Conservation (phyloP, 495 filamentous ascomycete species). For the Aspergillus funiculosus region DNA sequence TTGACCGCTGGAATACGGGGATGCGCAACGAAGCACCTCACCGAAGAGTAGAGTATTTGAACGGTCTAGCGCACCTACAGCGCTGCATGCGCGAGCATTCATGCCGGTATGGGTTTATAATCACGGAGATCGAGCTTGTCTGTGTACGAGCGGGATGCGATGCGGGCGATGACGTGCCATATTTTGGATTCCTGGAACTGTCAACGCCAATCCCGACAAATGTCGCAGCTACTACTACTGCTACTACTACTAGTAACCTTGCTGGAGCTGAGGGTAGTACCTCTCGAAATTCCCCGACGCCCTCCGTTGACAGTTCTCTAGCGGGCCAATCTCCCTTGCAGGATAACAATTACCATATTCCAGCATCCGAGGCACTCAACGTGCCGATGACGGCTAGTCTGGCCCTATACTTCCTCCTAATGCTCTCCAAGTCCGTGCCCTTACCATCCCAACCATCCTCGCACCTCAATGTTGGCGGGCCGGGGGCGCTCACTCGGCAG, state of each 20-base stretch:
- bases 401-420: conserved; percentile 73
- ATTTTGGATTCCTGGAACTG: conserved; percentile 82
- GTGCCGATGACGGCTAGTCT: conserved; percentile 62
- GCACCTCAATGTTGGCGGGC: conserved; percentile 73
- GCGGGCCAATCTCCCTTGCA: conserved; percentile 20
- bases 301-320: conserved; percentile 17
- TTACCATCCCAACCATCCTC: conserved; percentile 61
- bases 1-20: conserved; percentile 87
- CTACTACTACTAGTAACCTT: neutral
- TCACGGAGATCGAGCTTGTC: conserved; percentile 90
- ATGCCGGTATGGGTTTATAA: conserved; percentile 89
- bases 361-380: conserved; percentile 20
- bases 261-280: neutral
- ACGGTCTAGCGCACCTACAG: conserved; percentile 77
- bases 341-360: conserved; percentile 13
- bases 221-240: conserved; percentile 22
- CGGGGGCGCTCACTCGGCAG: conserved; percentile 67
- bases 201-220: conserved; percentile 53
- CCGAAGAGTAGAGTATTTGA: conserved; percentile 78
- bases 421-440: conserved; percentile 73
- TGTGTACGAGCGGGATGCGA: conserved; percentile 76
- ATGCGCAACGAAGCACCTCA: conserved; percentile 79
- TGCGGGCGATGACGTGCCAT: conserved; percentile 57
- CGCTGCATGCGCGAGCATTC: conserved; percentile 86
- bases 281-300: conserved; percentile 19